Conservation (phyloP, 331 rosid genomes). For the Rhamnella rubrinervis region DNA sequence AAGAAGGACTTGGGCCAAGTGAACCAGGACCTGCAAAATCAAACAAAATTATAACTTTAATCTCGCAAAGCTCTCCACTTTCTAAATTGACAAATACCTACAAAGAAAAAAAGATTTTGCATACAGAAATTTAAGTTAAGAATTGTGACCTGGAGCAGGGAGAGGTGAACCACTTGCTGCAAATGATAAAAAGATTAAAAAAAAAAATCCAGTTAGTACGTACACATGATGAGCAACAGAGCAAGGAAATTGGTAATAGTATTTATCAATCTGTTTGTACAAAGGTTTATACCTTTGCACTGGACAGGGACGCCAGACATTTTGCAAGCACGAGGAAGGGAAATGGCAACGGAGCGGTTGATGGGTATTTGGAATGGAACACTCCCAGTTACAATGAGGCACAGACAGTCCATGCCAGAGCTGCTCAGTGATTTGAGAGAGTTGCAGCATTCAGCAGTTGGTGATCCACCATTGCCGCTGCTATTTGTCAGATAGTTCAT, state of each 20-base stretch:
- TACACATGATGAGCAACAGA: too few relatives aligned
- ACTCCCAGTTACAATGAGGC: conserved; percentile 58
- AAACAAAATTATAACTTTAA: background rate
- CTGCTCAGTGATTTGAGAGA: conserved; percentile 51
- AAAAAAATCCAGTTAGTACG: background rate
- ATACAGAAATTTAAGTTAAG: too few relatives aligned
- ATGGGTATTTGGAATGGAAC: conserved; percentile 66
- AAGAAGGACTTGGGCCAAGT: conserved; percentile 51
- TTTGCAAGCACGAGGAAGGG: conserved; percentile 90
- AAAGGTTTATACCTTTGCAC: conserved; percentile 51
- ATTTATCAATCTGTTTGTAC: too few relatives aligned
- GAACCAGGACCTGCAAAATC: conserved; percentile 54
- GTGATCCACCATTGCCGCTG: conserved; percentile 61
- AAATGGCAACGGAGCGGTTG: conserved; percentile 59
- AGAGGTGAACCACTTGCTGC: conserved; percentile 68
- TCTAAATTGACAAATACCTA: too few relatives aligned
- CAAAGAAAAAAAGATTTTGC: too few relatives aligned
- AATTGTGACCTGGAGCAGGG: conserved; percentile 70
- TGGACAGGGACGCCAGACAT: conserved; percentile 71
- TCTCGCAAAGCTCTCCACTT: background rate
- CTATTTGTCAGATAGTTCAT: conserved; percentile 55
- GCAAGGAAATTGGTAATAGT: too few relatives aligned
- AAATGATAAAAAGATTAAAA: conserved; percentile 9
- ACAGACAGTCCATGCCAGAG: conserved; percentile 58
- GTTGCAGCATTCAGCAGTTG: conserved; percentile 57